phyloP scores from a whole-genome alignment of 768 basidiomycete species.

The Rhizopogon vinicolor region DNA sequence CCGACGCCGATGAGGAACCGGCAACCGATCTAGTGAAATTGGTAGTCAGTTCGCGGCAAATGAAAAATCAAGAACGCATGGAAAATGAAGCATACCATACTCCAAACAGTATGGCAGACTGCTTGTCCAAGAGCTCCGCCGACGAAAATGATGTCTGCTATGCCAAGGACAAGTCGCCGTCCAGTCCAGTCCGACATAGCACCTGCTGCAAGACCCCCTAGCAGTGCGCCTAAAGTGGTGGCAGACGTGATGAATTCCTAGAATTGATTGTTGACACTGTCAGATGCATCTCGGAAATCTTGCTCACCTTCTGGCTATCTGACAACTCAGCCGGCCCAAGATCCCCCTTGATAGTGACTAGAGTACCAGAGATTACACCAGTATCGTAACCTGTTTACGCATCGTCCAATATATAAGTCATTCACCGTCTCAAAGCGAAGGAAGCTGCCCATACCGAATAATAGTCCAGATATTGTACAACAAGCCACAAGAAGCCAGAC shows the following conservation, averaged over 20 bases:
- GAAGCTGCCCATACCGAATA: conserved; percentile 53
- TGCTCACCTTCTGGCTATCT: conserved; percentile 54
- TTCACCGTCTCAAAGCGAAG: background rate
- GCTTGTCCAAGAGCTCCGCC: conserved; percentile 70
- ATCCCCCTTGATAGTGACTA: conserved; percentile 67
- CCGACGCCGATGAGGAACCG: conserved; percentile 73
- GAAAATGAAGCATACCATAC: conserved; percentile 45
- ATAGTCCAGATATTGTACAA: conserved; percentile 70
- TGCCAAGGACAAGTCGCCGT: conserved; percentile 55
- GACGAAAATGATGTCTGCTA: conserved; percentile 72
- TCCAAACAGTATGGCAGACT: conserved; percentile 62
- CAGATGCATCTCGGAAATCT: background rate
- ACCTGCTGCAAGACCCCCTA: conserved; percentile 71
- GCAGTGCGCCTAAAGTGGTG: conserved; percentile 71
- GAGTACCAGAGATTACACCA: conserved; percentile 76
- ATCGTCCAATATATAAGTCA: background rate
- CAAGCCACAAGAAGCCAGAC: conserved; percentile 74
- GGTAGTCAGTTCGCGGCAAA: background rate
- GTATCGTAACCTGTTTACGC: conserved; percentile 65
- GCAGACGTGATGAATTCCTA: conserved; percentile 80
- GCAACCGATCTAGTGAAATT: conserved; percentile 49
- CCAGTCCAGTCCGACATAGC: conserved; percentile 69
- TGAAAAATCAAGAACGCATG: background rate
- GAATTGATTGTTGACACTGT: background rate
- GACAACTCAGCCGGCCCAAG: conserved; percentile 55